Percentiles rank a stretch among this genome's conserved stretches.
Conservation (phyloP, 305 asterid species). For the Caryopteris hybrid region DNA sequence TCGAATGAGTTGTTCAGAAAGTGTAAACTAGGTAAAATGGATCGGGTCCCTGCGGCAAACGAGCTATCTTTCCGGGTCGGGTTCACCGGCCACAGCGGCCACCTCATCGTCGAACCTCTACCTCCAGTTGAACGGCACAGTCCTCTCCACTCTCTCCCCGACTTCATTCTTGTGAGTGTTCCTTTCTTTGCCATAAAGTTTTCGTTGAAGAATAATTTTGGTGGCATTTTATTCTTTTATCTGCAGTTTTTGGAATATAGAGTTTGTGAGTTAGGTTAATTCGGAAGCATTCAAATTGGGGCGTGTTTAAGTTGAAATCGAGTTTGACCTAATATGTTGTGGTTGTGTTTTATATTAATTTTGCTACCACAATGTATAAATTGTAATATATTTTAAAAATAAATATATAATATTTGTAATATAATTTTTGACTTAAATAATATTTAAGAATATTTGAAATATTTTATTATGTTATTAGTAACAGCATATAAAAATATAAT, state of each 20-base stretch:
- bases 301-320: too few relatives aligned
- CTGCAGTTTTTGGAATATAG: neutral
- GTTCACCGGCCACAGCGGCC: slow-evolving; percentile 92
- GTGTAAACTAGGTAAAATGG: slow-evolving; percentile 38
- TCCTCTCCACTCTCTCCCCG: slow-evolving; percentile 65
- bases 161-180: slow-evolving; percentile 69
- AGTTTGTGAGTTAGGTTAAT: slow-evolving; percentile 15
- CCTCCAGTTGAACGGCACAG: slow-evolving; percentile 68
- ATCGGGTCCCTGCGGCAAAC: slow-evolving; percentile 57
- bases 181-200: neutral
- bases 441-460: too few relatives aligned
- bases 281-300: neutral
- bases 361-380: too few relatives aligned
- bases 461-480: too few relatives aligned
- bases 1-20: slow-evolving; percentile 11
- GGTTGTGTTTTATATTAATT: too few relatives aligned
- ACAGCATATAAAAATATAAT: too few relatives aligned
- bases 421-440: too few relatives aligned
- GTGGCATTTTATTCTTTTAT: neutral
- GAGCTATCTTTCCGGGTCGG: slow-evolving; percentile 77
- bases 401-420: too few relatives aligned
- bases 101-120: slow-evolving; percentile 72
- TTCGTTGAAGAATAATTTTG: neutral
- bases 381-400: too few relatives aligned
- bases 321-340: too few relatives aligned